Evolutionary conservation across 2,329 filamentous ascomycete genomes (phyloP).

Genomic region (Hypoxylon sp.): DNA sequence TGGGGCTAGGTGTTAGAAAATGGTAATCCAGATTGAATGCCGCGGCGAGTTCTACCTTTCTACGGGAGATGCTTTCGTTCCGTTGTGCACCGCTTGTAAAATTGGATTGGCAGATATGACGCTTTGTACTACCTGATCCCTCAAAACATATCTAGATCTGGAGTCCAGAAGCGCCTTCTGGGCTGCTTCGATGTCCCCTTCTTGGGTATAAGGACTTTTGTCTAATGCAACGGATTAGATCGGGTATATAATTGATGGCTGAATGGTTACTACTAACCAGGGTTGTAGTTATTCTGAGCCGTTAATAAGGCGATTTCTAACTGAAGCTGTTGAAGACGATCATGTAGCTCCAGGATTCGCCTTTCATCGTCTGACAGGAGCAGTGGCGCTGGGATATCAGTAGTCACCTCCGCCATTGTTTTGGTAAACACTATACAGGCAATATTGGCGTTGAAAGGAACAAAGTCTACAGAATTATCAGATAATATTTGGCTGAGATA

Average conservation of each 20-base stretch:
- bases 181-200: constrained; percentile 63
- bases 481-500: too few species aligned
- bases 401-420: constrained; percentile 50
- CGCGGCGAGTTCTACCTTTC: constrained; percentile 72
- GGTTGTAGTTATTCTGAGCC: constrained; percentile 60
- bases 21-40: background rate
- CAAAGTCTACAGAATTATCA: too few species aligned
- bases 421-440: background rate
- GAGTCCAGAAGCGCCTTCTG: constrained; percentile 79
- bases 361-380: constrained; percentile 77
- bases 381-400: constrained; percentile 58
- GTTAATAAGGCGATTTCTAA: constrained; percentile 79
- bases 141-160: constrained; percentile 77
- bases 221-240: constrained; percentile 52
- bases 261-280: constrained; percentile 53
- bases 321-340: constrained; percentile 78
- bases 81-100: constrained; percentile 81
- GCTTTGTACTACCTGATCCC: constrained; percentile 77
- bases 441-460: background rate
- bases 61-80: constrained; percentile 72
- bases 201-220: constrained; percentile 58
- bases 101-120: constrained; percentile 82
- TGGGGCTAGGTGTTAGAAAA: constrained; percentile 28
- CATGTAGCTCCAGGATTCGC: constrained; percentile 77
- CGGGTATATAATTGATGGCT: background rate